Evolutionary conservation across 2,329 filamentous ascomycete species (phyloP), one percentile per base, ranked within the genome.

Genomic region (Fusarium phyllophilum): DNA sequence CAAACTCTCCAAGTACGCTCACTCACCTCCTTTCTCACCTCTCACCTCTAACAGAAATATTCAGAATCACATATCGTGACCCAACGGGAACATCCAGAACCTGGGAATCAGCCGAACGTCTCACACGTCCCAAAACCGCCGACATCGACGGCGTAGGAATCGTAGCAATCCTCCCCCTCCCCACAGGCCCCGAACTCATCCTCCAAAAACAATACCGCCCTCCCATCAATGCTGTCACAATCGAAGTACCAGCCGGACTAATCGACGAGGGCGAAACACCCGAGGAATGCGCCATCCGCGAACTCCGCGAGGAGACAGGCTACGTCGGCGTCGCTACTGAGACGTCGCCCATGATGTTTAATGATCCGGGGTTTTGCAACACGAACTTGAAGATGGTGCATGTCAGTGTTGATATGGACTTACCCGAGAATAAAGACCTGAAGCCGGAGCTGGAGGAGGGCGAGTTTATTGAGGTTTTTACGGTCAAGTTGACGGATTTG

Each of bases 391-490:
- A 87, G 62, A 91, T 92, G 87, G 90, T 95, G 20, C 93, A 95
- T 78, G 89, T 95, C 46, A 88, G 85, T 3, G 89, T 96, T 72
- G 92, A 96, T 81, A 89, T 93, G 86, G 86, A 84, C 9, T 84
- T 90, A 3, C 88, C 91, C 0, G 90, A 90, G 76, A 96, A 96
- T 79, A 88, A 91, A 79, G 85, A 93, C 60, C 90, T 89, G 3
- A 86, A 90, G 80, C 91, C 93, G 0, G 84, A 92, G 78, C 85
- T 95, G 12, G 93, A 96, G 79, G 93, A 95, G 33, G 92, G 90
- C 72, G 93, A 96, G 82, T 95, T 95, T 79, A 95, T 96, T 78
- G 93, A 95, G 80, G 91, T 91, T 39, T 95, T 96, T 77, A 89
- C 88, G 14, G 86, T 94, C 13, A 91, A 90, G 11, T 79, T 96